These are phyloP conservation scores for Penicillium steckii DNA, from an alignment of 495 filamentous ascomycete species.

Conservation along the genomic window DNA sequence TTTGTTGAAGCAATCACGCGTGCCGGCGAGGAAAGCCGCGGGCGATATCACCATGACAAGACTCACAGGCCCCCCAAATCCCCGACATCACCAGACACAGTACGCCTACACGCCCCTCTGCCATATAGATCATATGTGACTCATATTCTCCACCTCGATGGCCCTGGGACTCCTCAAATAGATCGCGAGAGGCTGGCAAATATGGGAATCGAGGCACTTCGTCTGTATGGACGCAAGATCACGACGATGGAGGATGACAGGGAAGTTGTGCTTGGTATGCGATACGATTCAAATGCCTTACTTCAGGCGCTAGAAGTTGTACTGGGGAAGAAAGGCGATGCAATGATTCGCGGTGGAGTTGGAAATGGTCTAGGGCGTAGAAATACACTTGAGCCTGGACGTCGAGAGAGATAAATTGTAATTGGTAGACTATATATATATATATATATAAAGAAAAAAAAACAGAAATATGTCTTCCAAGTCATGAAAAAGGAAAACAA, in stretches of 20 bases:
- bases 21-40: constrained; percentile 54
- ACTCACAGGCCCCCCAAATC: background rate
- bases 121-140: constrained; percentile 67
- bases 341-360: constrained; percentile 39
- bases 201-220: constrained; percentile 73
- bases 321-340: constrained; percentile 64
- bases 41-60: constrained; percentile 13
- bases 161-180: constrained; percentile 65
- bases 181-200: constrained; percentile 60
- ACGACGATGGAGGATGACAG: constrained; percentile 27
- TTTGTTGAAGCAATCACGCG: constrained; percentile 77
- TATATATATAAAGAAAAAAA: no score
- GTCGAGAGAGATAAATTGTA: constrained; percentile 22
- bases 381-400: constrained; percentile 59
- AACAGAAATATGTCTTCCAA: no score
- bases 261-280: constrained; percentile 46
- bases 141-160: constrained; percentile 80
- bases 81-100: constrained; percentile 11
- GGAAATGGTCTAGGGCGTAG: constrained; percentile 58
- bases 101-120: constrained; percentile 13
- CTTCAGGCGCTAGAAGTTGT: constrained; percentile 76
- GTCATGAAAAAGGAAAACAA: no score
- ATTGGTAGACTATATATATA: background rate
- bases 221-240: constrained; percentile 69
- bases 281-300: constrained; percentile 77